These are phyloP conservation scores for Salinomyces thailandicus DNA, from an alignment of 2,329 filamentous ascomycete genomes.

Conservation along the genomic window DNA sequence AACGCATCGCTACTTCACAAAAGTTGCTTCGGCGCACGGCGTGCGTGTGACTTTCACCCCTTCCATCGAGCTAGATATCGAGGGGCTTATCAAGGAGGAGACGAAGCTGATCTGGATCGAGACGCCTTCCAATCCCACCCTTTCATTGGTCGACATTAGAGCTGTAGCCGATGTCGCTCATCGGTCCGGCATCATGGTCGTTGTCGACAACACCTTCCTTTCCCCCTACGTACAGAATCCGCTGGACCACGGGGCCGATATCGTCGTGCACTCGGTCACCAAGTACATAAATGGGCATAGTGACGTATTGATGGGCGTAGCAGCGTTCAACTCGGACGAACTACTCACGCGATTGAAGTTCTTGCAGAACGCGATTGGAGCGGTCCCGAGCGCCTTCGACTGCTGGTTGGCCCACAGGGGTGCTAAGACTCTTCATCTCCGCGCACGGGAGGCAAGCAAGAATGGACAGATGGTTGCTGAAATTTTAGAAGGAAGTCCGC, in stretches of 20 bases:
- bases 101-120: conserved; percentile 98
- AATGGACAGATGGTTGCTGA: conserved; percentile 72
- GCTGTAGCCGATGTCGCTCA: conserved; percentile 76
- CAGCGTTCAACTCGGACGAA: conserved; percentile 80
- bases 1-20: conserved; percentile 97
- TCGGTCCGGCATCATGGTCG: conserved; percentile 78
- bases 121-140: conserved; percentile 85
- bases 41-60: conserved; percentile 92
- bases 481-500: conserved; percentile 65
- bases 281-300: conserved; percentile 98
- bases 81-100: conserved; percentile 70
- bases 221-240: conserved; percentile 96
- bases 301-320: conserved; percentile 95
- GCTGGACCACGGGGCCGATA: conserved; percentile 86
- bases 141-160: conserved; percentile 85
- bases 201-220: conserved; percentile 99
- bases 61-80: conserved; percentile 79
- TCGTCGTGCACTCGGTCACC: conserved; percentile 92
- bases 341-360: conserved; percentile 71
- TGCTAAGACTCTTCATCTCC: conserved; percentile 90
- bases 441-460: conserved; percentile 69
- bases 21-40: conserved; percentile 88
- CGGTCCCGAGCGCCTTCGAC: conserved; percentile 89
- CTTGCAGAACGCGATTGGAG: conserved; percentile 94
- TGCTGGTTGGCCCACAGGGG: conserved; percentile 96